A percentile compares a stretch with the other conserved stretches of the same genome.
These are phyloP conservation scores for Chaetothyriales sp. DNA, from an alignment of 2,329 filamentous ascomycete genomes.

Conservation along the genomic window DNA sequence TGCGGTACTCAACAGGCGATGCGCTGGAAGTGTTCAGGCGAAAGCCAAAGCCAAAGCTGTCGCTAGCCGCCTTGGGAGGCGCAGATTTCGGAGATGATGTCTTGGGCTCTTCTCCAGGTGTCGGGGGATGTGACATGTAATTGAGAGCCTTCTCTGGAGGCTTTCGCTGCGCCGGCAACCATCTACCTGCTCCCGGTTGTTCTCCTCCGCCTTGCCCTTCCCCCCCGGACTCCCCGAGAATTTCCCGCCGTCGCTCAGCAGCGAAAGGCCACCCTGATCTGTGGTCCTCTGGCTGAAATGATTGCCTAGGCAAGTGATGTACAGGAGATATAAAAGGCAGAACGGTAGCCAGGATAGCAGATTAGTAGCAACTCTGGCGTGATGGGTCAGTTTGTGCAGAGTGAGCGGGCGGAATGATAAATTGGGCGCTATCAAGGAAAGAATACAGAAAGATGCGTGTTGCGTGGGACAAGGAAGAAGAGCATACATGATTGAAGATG, in stretches of 20 bases:
- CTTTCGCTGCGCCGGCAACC: slow-evolving; percentile 11
- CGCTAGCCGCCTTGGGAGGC: not conserved
- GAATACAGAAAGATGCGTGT: not conserved
- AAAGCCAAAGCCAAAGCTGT: not conserved
- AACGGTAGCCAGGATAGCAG: not conserved
- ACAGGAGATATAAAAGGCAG: not conserved
- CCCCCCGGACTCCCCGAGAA: slow-evolving; percentile 3
- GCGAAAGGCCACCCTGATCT: not conserved
- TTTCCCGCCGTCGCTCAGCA: not conserved
- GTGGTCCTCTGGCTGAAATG: not conserved
- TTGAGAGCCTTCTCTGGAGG: slow-evolving; percentile 13
- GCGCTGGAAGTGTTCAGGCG: not conserved
- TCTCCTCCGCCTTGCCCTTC: slow-evolving; percentile 12
- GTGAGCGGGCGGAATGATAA: not conserved
- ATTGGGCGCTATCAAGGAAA: not conserved
- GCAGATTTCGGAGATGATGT: slow-evolving; percentile 5
- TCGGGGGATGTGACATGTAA: slow-evolving; percentile 17
- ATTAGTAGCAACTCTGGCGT: not conserved
- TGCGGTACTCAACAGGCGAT: not conserved
- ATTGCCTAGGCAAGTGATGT: not conserved
- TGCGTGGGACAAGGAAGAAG: not conserved
- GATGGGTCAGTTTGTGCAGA: not conserved
- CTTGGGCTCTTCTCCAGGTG: not conserved
- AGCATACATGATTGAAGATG: not conserved
- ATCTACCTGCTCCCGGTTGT: slow-evolving; percentile 14